Evolutionary conservation across 345 rosid species (phyloP).

Genomic region (Salix suchowensis): DNA sequence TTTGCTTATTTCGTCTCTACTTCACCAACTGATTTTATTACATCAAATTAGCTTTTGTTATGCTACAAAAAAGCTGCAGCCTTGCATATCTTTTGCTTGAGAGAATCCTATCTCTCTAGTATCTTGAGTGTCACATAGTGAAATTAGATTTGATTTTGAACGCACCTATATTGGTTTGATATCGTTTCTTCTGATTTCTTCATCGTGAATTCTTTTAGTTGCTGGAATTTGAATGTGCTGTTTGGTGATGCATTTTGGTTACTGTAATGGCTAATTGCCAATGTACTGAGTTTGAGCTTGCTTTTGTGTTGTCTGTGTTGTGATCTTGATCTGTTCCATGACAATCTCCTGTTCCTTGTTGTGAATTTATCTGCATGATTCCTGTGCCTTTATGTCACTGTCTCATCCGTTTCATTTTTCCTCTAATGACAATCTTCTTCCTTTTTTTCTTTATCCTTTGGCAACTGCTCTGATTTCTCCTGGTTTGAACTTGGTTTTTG

Average conservation of each 20-base stretch:
- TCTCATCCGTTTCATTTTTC: no score
- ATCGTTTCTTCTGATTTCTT: background rate
- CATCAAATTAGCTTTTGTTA: background rate
- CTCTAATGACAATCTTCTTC: no score
- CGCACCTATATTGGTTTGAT: background rate
- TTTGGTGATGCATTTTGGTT: background rate
- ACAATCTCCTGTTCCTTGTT: background rate
- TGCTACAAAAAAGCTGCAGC: background rate
- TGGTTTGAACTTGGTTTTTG: no score
- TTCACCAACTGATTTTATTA: background rate
- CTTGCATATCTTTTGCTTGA: background rate
- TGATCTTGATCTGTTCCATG: background rate
- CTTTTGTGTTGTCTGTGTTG: background rate
- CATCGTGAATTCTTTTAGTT: background rate
- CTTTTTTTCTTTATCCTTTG: no score
- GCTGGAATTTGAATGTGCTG: background rate
- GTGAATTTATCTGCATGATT: no score
- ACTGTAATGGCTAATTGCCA: background rate
- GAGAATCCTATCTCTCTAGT: background rate
- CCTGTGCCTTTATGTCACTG: no score
- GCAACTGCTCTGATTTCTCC: no score
- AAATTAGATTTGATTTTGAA: background rate
- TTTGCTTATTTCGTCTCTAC: background rate
- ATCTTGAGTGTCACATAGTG: background rate
- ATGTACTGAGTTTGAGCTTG: background rate